Percentiles rank a stretch among this genome's conserved stretches.
Conservation (phyloP, 257 asterid genomes). For the Jacaranda mimosifolia region DNA sequence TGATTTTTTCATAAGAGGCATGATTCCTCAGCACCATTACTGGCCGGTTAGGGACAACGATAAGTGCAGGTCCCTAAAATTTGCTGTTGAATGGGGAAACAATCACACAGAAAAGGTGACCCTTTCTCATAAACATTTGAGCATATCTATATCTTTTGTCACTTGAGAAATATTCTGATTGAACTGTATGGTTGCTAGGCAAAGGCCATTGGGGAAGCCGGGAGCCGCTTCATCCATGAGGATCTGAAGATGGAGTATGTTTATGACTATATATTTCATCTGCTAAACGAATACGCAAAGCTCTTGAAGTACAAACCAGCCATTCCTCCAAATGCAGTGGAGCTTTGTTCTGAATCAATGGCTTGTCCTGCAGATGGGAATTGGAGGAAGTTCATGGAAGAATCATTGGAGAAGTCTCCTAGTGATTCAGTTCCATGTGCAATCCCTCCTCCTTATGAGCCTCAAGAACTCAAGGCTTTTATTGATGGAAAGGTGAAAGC, state of each 20-base stretch:
- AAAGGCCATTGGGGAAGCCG: constrained; percentile 74
- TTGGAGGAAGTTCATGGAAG: constrained; percentile 76
- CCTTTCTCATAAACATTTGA: no score
- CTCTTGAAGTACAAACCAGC: constrained; percentile 69
- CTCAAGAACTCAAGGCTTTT: constrained; percentile 53
- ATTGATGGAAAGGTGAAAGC: constrained; percentile 50
- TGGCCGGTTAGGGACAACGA: constrained; percentile 79
- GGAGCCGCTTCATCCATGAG: constrained; percentile 76
- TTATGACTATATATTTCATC: constrained; percentile 80
- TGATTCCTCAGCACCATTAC: constrained; percentile 78
- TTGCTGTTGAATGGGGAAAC: constrained; percentile 92
- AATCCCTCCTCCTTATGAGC: constrained; percentile 74
- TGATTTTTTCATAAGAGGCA: constrained; percentile 83
- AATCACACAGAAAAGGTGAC: constrained; percentile 66
- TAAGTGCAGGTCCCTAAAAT: constrained; percentile 82
- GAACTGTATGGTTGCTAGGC: constrained; percentile 54
- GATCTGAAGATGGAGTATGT: constrained; percentile 79
- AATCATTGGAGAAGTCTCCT: constrained; percentile 73
- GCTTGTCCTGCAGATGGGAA: constrained; percentile 62
- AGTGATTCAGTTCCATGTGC: constrained; percentile 65
- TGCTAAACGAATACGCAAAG: constrained; percentile 77
- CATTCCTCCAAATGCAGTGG: constrained; percentile 62
- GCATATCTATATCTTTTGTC: neutral
- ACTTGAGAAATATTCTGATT: neutral
- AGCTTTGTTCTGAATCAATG: constrained; percentile 72